Base-by-base conservation (phyloP, 768 basidiomycete genomes). In the Pholiota microspora region DNA sequence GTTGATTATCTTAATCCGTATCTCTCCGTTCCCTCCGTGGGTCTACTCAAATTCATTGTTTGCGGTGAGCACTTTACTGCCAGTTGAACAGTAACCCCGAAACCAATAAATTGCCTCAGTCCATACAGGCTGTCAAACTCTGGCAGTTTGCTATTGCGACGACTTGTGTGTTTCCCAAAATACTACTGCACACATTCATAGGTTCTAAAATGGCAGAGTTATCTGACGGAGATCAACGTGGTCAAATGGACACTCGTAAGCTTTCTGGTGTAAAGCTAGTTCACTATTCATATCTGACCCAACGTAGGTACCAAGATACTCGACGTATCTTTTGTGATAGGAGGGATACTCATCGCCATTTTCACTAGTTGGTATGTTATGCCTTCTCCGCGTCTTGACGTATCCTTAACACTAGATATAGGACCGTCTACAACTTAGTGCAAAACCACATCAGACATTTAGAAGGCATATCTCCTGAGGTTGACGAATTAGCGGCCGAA, bases 11-110 rank as follows among this genome's bases (percentile, higher is more conserved):
- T 78, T 94, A 45, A 86, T 94, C 56, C 84, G 92, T 12, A 67
- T 90, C 18, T 92, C 89, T 3, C 85, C 92, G 3, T 82, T 94
- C 67, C 91, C 90, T 44, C 90, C 92, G 2, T 93, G 90, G 88
- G 87, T 88, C 0, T 94, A 92, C 63, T 83, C 86, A n/a, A 93
- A 92, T 55, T 74, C 85, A 0, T 73, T 94, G 16, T 91, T 91
- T 62, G 84, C 89, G 21, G 88, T 88, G 60, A 71, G 85, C 75
- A 27, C 16, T 24, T 46, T 47, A 46, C 50, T 12, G 31, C 57
- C 48, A n/a, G n/a, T 12, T 23, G 31, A 13, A 23, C 4, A 31
- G 45, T 31, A 45, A 7, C 23, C 31, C 49, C 51, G 7, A 55
- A 40, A 51, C 32, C 49, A 36, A 42, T 10, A 21, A 42, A 42